These are phyloP conservation scores for Penicillium freii DNA, from an alignment of 2,329 filamentous ascomycete species.

Conservation along the genomic window DNA sequence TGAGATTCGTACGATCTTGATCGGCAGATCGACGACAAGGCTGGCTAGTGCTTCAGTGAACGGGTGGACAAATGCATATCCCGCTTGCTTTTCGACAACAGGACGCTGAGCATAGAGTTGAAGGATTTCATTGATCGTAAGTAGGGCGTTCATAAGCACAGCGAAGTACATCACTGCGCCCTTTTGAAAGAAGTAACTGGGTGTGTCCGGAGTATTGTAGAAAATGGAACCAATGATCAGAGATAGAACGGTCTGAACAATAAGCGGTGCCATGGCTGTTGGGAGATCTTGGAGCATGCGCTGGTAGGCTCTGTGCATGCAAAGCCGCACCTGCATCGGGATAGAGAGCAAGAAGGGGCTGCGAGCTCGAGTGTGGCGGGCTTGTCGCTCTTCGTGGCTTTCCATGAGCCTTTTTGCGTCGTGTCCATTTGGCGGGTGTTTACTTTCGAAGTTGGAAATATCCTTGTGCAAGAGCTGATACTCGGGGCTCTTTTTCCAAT, in stretches of 20 bases:
- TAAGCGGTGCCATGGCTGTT: conserved; percentile 62
- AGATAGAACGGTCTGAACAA: conserved; percentile 68
- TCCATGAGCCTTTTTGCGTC: conserved; percentile 31
- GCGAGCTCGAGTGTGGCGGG: conserved; percentile 46
- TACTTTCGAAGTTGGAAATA: conserved; percentile 38
- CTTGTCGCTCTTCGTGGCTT: conserved; percentile 37
- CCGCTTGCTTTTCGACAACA: conserved; percentile 32
- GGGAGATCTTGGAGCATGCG: conserved; percentile 72
- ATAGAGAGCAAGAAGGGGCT: conserved; percentile 74
- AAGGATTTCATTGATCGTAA: conserved; percentile 39
- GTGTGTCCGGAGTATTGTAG: conserved; percentile 65
- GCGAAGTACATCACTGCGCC: conserved; percentile 82
- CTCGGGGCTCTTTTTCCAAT: conserved; percentile 53
- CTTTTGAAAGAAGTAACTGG: conserved; percentile 70
- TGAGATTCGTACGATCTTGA: conserved; percentile 71
- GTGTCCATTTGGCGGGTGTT: conserved; percentile 36
- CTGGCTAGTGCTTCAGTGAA: conserved; percentile 18
- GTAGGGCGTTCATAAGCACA: conserved; percentile 78
- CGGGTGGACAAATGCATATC: conserved; percentile 33
- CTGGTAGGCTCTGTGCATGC: conserved; percentile 74
- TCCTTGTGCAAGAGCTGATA: conserved; percentile 38
- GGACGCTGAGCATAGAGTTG: conserved; percentile 41
- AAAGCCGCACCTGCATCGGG: conserved; percentile 69
- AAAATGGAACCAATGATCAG: conserved; percentile 78
- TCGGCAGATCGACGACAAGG: conserved; percentile 54